Evolutionary conservation across 768 basidiomycete genomes (phyloP), one percentile per base, ranked within the genome.

Genomic region (Tylopilus rubrobrunneus): DNA sequence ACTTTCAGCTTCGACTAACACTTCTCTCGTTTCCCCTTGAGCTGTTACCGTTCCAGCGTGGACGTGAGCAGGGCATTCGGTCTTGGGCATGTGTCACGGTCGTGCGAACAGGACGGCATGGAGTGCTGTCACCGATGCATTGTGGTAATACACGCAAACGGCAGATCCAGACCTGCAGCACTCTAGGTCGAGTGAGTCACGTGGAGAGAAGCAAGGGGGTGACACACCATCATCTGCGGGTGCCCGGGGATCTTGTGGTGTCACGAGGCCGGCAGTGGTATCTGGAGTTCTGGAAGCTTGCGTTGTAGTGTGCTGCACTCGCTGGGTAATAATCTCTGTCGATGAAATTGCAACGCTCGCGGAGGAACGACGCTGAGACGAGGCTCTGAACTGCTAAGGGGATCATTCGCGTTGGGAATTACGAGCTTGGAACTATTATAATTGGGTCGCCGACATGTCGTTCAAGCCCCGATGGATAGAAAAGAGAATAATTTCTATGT

Each of bases 101-200:
- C 75, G 67, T 0, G 70, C 64, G 2, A 62, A 45, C 14, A 94
- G 80, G 4, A 80, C 73, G 5, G 68, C 45, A n/a, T 79, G 36
- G n/a, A 93, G 68, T 0, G 72, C 55, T 3, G 62, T 62, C 0
- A 92, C 58, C 5, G 83, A 76, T 19, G 19, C 19, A 19, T 19
- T 19, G 19, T 19, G 19, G 61, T 92, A 91, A 70, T 94, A 90
- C 9, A 95, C 87, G 68, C 93, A 95, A 17, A 93, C 71, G 0
- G 92, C 89, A 64, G 92, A 96, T 28, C 90, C 90, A 3, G 91
- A 92, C 92, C 94, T 95, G 74, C 92, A 96, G 68, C 92, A 94
- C 70, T 92, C 92, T 93, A 59, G 2, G 19, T 28, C n/a, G 25
- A 25, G 21, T 41, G 15, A 25, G 27, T 27, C 4, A 19, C 12